Evolutionary conservation across 2,329 filamentous ascomycete genomes (phyloP).

Genomic region (Huntiella bhutanensis): DNA sequence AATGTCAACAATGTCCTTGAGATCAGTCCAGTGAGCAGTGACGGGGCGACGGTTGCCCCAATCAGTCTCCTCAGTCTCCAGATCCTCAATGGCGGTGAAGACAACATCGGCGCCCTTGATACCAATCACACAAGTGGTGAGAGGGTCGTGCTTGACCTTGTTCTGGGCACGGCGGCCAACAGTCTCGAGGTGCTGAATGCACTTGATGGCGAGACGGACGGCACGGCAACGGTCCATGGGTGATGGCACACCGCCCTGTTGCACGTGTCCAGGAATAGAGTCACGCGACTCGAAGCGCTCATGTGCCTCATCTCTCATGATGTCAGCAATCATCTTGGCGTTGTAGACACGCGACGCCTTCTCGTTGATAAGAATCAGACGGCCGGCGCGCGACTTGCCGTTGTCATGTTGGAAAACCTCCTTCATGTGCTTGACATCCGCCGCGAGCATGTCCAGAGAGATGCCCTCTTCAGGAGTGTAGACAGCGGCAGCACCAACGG

Average conservation of each 20-base stretch:
- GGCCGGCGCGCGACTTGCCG: slow-evolving; percentile 75
- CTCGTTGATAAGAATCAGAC: slow-evolving; percentile 92
- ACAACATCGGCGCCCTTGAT: slow-evolving; percentile 78
- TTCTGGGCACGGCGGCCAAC: slow-evolving; percentile 48
- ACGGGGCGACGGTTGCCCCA: slow-evolving; percentile 79
- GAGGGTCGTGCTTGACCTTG: slow-evolving; percentile 53
- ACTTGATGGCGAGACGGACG: slow-evolving; percentile 80
- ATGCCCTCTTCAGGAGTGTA: slow-evolving; percentile 97
- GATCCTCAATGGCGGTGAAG: slow-evolving; percentile 62
- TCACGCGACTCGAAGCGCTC: slow-evolving; percentile 84
- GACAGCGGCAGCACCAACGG: slow-evolving; percentile 80
- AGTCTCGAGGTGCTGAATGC: slow-evolving; percentile 73
- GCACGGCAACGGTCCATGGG: slow-evolving; percentile 93
- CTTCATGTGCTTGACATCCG: slow-evolving; percentile 77
- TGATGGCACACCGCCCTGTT: slow-evolving; percentile 81
- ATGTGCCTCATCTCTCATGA: slow-evolving; percentile 83
- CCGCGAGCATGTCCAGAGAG: slow-evolving; percentile 76
- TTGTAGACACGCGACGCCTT: slow-evolving; percentile 79
- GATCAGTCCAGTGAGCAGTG: slow-evolving; percentile 63
- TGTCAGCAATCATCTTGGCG: slow-evolving; percentile 83
- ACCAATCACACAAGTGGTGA: slow-evolving; percentile 68
- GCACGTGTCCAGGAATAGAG: slow-evolving; percentile 82
- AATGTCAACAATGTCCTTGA: slow-evolving; percentile 70
- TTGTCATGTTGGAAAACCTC: slow-evolving; percentile 69
- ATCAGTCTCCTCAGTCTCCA: slow-evolving; percentile 76